Percentiles rank a stretch among this genome's conserved stretches.
phyloP scores from a whole-genome alignment of 2,329 filamentous ascomycete species.

The Paecilomyces niveus region DNA sequence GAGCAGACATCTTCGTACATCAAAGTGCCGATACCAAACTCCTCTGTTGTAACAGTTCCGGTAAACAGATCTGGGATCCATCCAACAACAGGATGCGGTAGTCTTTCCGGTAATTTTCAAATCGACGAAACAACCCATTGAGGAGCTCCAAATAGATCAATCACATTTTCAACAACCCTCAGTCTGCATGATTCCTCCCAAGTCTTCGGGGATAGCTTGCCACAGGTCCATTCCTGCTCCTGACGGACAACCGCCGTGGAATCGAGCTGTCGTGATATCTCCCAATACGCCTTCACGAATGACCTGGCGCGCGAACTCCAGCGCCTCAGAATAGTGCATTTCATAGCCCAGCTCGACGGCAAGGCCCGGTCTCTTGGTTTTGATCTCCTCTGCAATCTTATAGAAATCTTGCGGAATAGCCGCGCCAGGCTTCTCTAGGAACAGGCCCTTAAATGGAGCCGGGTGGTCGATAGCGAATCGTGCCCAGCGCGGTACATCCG shows the following conservation, averaged over 20 bases:
- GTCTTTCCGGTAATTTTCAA: constrained; percentile 8
- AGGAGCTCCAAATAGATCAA: constrained; percentile 11
- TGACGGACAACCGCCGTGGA: constrained; percentile 12
- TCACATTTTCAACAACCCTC: constrained; percentile 9
- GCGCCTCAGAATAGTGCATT: constrained; percentile 10
- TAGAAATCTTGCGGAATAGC: constrained; percentile 11
- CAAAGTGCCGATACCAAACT: constrained; percentile 10
- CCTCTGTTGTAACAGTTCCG: constrained; percentile 4
- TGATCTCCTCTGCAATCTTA: constrained; percentile 8
- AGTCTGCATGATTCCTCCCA: constrained; percentile 8
- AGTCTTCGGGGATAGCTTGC: constrained; percentile 8
- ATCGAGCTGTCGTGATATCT: constrained; percentile 11
- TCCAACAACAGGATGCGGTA: constrained; percentile 9
- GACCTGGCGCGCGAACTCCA: constrained; percentile 10
- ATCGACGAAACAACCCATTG: constrained; percentile 10
- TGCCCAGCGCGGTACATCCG: constrained; percentile 11
- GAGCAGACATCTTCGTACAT: constrained; percentile 12
- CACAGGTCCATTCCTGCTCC: constrained; percentile 12
- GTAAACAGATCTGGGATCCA: constrained; percentile 10
- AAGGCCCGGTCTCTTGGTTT: constrained; percentile 4
- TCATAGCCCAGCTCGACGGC: constrained; percentile 11
- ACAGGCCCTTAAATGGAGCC: constrained; percentile 9
- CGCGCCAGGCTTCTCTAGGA: constrained; percentile 11
- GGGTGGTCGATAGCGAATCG: constrained; percentile 10
- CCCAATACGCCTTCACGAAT: constrained; percentile 9